Percentiles rank a stretch among this genome's conserved stretches.
These are phyloP conservation scores for Kurtzmaniella quercitrusa DNA, from an alignment of 1,139 yeast species.

Conservation along the genomic window DNA sequence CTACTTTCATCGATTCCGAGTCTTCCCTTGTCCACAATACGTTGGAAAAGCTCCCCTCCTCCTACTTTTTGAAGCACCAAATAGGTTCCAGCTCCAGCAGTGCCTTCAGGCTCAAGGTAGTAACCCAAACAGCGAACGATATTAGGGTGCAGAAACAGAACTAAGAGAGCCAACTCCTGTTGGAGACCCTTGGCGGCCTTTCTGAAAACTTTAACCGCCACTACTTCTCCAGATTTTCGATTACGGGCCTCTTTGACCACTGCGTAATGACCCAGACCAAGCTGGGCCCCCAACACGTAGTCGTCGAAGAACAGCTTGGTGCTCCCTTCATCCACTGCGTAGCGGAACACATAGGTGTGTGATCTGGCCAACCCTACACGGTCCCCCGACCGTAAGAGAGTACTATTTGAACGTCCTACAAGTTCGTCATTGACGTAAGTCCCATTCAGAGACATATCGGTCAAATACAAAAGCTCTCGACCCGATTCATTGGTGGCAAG, in stretches of 20 bases:
- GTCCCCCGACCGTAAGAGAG: constrained; percentile 60
- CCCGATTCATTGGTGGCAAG: constrained; percentile 32
- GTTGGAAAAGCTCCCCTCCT: constrained; percentile 70
- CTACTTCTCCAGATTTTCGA: constrained; percentile 52
- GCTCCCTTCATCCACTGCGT: constrained; percentile 24
- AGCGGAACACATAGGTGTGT: constrained; percentile 54
- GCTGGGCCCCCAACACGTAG: constrained; percentile 54
- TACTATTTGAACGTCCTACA: constrained; percentile 45
- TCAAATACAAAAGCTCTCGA: constrained; percentile 43
- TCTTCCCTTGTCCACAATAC: constrained; percentile 61
- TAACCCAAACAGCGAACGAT: constrained; percentile 64
- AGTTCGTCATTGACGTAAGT: constrained; percentile 57
- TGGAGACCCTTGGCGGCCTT: constrained; percentile 52
- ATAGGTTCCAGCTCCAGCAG: constrained; percentile 50
- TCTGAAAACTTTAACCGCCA: constrained; percentile 72
- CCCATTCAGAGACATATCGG: constrained; percentile 66
- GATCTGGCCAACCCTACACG: constrained; percentile 57
- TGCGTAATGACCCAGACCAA: constrained; percentile 79
- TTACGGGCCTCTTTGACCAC: constrained; percentile 67
- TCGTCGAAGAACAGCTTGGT: constrained; percentile 50
- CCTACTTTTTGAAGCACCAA: constrained; percentile 69
- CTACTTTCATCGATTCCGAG: constrained; percentile 59
- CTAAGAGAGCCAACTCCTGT: constrained; percentile 63
- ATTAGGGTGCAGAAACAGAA: constrained; percentile 66
- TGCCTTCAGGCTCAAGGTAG: constrained; percentile 60